Conservation (phyloP, 2,329 filamentous ascomycete genomes). For the Colletotrichum kahawae region DNA sequence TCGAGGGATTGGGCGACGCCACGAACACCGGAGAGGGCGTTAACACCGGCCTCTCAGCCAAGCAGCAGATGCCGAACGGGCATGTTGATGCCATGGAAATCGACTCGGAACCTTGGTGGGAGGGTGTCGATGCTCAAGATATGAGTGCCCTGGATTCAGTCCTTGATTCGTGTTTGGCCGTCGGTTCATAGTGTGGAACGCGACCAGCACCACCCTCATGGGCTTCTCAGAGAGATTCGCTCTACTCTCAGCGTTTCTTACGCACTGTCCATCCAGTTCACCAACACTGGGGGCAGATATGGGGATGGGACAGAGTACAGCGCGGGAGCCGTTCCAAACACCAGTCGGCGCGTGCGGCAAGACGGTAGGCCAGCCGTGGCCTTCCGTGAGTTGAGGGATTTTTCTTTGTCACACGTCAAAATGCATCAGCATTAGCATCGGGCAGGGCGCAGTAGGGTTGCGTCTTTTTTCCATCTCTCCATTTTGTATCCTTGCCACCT, state of each 20-base stretch:
- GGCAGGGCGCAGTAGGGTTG: conserved; percentile 12
- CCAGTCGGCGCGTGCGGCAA: not conserved
- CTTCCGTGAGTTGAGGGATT: not conserved
- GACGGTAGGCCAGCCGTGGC: not conserved
- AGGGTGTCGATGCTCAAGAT: conserved; percentile 60
- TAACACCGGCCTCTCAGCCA: conserved; percentile 34
- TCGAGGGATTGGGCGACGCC: not conserved
- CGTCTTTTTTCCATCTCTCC: not conserved
- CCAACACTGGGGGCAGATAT: conserved; percentile 4
- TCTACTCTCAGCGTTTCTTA: conserved; percentile 12
- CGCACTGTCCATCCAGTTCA: not conserved
- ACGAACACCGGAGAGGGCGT: conserved; percentile 26
- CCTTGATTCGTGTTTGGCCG: conserved; percentile 61
- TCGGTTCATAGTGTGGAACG: conserved; percentile 36
- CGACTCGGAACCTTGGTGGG: conserved; percentile 64
- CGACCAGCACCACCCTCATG: not conserved
- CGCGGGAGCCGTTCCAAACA: not conserved
- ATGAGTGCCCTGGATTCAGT: conserved; percentile 58
- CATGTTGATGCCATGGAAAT: conserved; percentile 63
- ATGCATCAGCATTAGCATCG: conserved; percentile 11
- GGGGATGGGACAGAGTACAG: conserved; percentile 1
- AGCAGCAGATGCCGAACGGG: conserved; percentile 50
- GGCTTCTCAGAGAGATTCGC: not conserved
- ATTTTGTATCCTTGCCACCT: not conserved
- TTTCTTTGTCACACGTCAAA: not conserved